Base-by-base conservation (phyloP, 345 rosid species). In the Camelina sativa region DNA sequence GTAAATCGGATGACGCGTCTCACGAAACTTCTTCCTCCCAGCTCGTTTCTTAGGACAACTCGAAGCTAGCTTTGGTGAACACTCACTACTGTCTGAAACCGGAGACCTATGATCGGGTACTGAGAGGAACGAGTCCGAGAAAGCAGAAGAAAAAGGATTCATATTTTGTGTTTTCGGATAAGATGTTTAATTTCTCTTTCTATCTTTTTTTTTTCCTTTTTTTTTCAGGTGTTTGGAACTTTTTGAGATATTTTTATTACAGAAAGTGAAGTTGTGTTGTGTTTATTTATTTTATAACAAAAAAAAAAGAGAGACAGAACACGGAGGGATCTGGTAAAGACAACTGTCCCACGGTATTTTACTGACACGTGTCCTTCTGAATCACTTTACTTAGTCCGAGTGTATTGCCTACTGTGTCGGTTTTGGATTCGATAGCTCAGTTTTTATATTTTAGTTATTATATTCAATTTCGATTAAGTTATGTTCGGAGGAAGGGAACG, bases 1-100 rank as follows among this genome's bases (percentile, higher is more conserved):
- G 80, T 80, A 91, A 63, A 94, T 85, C 4, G 98, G 98, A 67
- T 91, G 98, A 38, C 97, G 82, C 6, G 93, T 91, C 86, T 89
- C 98, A 61, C 83, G 71, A 54, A 91, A 85, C 84, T 94, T 94
- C 93, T 88, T 94, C 71, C 98, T 63, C 11, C 97, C 97, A 0
- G 89, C 93, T n/a, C 83, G 79, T 85, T 82, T 91, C 80, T 91
- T 91, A 19, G 93, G 98, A 71, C 80, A 55, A 8, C 86, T 79
- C 5, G 96, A 84, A 9, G 97, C 97, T 40, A 94, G 5, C 74
- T 83, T 74, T 7, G 80, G 80, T 2, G 80, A 77, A 57, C 66
- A 71, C 62, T 71, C 80, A 9, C 87, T 84, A 52, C 81, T 86
- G 3, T 77, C 92, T 1, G 92, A 93, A 55, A 82, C 76, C 4